A percentile compares a stretch with the other conserved stretches of the same genome.
Evolutionary conservation across 2,329 filamentous ascomycete species (phyloP).

Genomic region (Fusarium odoratissimum): DNA sequence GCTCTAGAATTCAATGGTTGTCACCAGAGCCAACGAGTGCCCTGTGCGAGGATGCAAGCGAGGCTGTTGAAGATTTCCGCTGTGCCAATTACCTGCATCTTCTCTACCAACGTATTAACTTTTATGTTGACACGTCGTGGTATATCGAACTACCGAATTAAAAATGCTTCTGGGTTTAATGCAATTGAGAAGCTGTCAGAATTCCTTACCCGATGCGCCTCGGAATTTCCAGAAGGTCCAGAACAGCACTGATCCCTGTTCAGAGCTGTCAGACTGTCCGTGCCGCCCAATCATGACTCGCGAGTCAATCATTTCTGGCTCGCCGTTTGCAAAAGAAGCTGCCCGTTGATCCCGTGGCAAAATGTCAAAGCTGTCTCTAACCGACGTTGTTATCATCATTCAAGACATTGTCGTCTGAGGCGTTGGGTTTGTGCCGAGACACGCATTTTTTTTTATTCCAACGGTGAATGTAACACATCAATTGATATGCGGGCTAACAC

Average conservation of each 20-base stretch:
- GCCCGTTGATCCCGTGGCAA: not conserved
- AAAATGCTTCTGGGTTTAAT: not conserved
- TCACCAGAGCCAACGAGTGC: not conserved
- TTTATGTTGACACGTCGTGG: not conserved
- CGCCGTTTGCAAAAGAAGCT: not conserved
- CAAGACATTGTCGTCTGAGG: not conserved
- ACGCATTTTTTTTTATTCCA: not conserved
- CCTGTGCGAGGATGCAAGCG: slow-evolving; percentile 15
- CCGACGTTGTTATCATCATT: not conserved
- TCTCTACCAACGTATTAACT: not conserved
- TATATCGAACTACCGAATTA: not conserved
- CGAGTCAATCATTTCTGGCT: not conserved
- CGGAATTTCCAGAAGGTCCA: slow-evolving; percentile 31
- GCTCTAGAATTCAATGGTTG: not conserved
- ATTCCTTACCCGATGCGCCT: slow-evolving; percentile 11
- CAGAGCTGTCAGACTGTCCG: slow-evolving; percentile 11
- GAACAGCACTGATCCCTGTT: slow-evolving; percentile 19
- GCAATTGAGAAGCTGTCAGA: slow-evolving; percentile 4
- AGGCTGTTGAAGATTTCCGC: not conserved
- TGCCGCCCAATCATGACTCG: slow-evolving; percentile 19
- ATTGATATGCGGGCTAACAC: not conserved
- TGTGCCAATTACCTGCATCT: not conserved
- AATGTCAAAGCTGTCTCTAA: not conserved
- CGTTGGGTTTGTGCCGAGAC: not conserved
- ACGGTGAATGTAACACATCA: not conserved